Percentiles rank a stretch among this genome's conserved stretches.
These are phyloP conservation scores for Chamaecrista fasciculata DNA, from an alignment of 306 rosid genomes.

Conservation along the genomic window DNA sequence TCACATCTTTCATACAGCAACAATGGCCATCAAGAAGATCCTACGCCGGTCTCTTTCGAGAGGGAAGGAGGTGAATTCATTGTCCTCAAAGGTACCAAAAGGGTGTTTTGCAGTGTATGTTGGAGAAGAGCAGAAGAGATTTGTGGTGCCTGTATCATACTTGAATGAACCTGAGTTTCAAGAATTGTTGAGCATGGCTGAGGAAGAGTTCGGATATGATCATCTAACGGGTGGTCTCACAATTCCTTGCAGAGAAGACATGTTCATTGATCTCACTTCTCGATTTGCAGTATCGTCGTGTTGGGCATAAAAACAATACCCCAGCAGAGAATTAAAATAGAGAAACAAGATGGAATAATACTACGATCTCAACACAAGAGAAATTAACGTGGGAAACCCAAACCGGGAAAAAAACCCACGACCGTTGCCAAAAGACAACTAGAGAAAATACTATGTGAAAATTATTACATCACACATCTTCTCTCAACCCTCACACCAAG, in stretches of 20 bases:
- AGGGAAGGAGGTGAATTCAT: neutral
- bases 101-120: conserved; percentile 37
- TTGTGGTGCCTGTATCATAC: conserved; percentile 38
- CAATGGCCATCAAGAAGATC: conserved; percentile 27
- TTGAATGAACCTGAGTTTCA: conserved; percentile 36
- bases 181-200: conserved; percentile 32
- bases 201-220: conserved; percentile 40
- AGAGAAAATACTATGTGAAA: too few relatives aligned
- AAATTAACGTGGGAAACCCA: too few relatives aligned
- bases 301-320: too few relatives aligned
- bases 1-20: neutral
- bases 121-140: conserved; percentile 35
- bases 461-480: too few relatives aligned
- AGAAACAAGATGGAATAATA: too few relatives aligned
- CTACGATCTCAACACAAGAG: too few relatives aligned
- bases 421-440: too few relatives aligned
- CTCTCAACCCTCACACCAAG: too few relatives aligned
- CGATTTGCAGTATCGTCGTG: neutral
- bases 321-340: too few relatives aligned
- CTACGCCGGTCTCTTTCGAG: conserved; percentile 18
- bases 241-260: conserved; percentile 39
- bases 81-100: conserved; percentile 21
- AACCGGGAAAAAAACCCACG: too few relatives aligned
- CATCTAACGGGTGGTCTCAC: conserved; percentile 46
- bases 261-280: conserved; percentile 36